Evolutionary conservation across 495 filamentous ascomycete genomes (phyloP).

Genomic region (Cercophora samala): DNA sequence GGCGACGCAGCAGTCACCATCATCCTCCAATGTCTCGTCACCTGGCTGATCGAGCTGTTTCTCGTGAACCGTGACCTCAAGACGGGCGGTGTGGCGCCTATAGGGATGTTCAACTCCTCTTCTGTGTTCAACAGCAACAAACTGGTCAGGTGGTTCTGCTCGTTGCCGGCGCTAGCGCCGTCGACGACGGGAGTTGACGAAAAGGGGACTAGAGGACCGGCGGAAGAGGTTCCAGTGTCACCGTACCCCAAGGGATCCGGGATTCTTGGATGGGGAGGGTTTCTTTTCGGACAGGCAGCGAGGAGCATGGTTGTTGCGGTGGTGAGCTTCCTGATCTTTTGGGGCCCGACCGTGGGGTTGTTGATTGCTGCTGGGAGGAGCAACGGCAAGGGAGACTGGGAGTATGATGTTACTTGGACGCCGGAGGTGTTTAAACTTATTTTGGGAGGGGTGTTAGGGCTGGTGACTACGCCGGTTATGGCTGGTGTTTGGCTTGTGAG

Average conservation of each 20-base stretch:
- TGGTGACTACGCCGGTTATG: conserved; percentile 40
- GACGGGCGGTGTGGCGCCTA: conserved; percentile 36
- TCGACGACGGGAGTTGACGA: background rate
- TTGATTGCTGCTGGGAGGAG: conserved; percentile 27
- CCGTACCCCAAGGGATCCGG: background rate
- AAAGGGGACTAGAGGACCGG: background rate
- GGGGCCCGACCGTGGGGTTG: conserved; percentile 31
- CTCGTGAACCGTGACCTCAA: conserved; percentile 41
- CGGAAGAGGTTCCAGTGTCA: background rate
- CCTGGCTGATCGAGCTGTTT: conserved; percentile 31
- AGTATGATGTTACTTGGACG: conserved; percentile 38
- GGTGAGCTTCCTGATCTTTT: conserved; percentile 24
- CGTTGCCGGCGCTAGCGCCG: conserved; percentile 17
- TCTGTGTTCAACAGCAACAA: background rate
- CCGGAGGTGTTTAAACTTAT: conserved; percentile 45
- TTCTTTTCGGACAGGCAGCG: conserved; percentile 23
- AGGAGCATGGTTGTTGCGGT: conserved; percentile 33
- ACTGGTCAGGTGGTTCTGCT: conserved; percentile 39
- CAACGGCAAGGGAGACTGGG: conserved; percentile 36
- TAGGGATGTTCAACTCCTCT: conserved; percentile 14
- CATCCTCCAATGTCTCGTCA: conserved; percentile 33
- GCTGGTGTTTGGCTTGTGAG: conserved; percentile 41
- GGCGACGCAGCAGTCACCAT: conserved; percentile 41
- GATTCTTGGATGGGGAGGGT: conserved; percentile 17
- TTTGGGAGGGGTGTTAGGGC: conserved; percentile 37